A percentile compares a stretch with the other conserved stretches of the same genome.
These are phyloP conservation scores for Colletotrichum caudatum DNA, from an alignment of 2,329 filamentous ascomycete species.

Conservation along the genomic window DNA sequence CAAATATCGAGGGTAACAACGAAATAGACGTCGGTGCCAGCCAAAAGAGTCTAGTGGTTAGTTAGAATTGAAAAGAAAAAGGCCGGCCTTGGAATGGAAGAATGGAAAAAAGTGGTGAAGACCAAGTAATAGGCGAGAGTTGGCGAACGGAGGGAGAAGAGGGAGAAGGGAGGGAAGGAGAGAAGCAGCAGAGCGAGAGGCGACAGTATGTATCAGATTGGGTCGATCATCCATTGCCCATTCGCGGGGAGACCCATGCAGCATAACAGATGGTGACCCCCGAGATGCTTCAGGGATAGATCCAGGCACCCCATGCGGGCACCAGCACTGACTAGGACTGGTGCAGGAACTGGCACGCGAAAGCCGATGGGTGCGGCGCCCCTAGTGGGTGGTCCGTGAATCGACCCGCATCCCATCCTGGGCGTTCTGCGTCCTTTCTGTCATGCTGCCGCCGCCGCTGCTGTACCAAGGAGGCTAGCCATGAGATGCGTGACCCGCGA, in stretches of 20 bases:
- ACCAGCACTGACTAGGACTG: conserved; percentile 42
- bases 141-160: conserved; percentile 30
- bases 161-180: conserved; percentile 28
- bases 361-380: conserved; percentile 40
- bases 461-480: neutral
- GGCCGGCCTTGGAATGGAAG: conserved; percentile 42
- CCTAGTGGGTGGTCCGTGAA: conserved; percentile 40
- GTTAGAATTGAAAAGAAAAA: conserved; percentile 38
- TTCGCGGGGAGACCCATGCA: conserved; percentile 42
- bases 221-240: conserved; percentile 41
- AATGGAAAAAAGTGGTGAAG: conserved; percentile 33
- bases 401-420: neutral
- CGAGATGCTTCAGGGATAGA: conserved; percentile 39
- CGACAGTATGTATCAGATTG: conserved; percentile 43
- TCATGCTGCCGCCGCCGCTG: conserved; percentile 6
- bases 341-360: conserved; percentile 42
- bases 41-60: conserved; percentile 37
- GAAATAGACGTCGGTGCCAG: conserved; percentile 38
- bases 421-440: conserved; percentile 12
- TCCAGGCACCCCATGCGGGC: conserved; percentile 40
- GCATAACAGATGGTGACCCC: conserved; percentile 39
- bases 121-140: conserved; percentile 23
- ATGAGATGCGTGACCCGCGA: conserved; percentile 1
- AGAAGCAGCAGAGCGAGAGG: conserved; percentile 38
- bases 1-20: conserved; percentile 1